A percentile compares a stretch with the other conserved stretches of the same genome.
Evolutionary conservation across 805 yeast genomes (phyloP).

Genomic region (Suhomyces emberorum): DNA sequence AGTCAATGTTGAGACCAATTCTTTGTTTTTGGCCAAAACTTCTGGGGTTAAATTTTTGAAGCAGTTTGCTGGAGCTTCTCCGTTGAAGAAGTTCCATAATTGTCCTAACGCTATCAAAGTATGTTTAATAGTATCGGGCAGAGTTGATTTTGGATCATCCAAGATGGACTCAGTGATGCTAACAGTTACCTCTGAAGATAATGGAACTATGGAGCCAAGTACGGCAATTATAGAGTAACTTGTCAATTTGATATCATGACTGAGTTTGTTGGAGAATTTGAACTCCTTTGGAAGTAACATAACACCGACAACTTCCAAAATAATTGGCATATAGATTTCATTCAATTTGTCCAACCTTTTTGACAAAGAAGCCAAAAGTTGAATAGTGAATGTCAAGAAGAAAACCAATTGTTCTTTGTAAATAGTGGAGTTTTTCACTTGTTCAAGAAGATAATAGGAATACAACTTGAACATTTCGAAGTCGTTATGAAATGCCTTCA

Average conservation of each 20-base stretch:
- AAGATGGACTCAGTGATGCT: conserved; percentile 35
- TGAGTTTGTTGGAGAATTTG: conserved; percentile 17
- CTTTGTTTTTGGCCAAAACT: conserved; percentile 22
- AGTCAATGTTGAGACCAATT: conserved; percentile 10
- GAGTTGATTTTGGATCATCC: conserved; percentile 21
- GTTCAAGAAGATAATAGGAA: conserved; percentile 49
- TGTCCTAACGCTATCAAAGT: conserved; percentile 41
- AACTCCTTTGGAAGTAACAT: conserved; percentile 37
- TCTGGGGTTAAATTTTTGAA: conserved; percentile 15
- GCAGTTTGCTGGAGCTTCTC: conserved; percentile 13
- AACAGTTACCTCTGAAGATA: conserved; percentile 33
- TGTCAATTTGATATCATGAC: conserved; percentile 67
- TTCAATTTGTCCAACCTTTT: conserved; percentile 43
- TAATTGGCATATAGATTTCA: conserved; percentile 48
- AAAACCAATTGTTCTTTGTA: conserved; percentile 75
- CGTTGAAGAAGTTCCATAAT: conserved; percentile 31
- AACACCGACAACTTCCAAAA: conserved; percentile 57
- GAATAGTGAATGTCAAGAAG: conserved; percentile 68
- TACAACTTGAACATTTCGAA: conserved; percentile 64
- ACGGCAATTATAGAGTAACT: conserved; percentile 83
- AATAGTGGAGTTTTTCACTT: conserved; percentile 51
- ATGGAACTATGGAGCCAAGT: conserved; percentile 66
- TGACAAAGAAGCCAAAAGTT: conserved; percentile 63
- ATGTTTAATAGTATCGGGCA: conserved; percentile 22
- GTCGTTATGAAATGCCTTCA: conserved; percentile 69